Percentiles rank a stretch among this genome's conserved stretches.
These are phyloP conservation scores for Desmodesmus armatus DNA, from an alignment of 139 green algal species.

Conservation along the genomic window DNA sequence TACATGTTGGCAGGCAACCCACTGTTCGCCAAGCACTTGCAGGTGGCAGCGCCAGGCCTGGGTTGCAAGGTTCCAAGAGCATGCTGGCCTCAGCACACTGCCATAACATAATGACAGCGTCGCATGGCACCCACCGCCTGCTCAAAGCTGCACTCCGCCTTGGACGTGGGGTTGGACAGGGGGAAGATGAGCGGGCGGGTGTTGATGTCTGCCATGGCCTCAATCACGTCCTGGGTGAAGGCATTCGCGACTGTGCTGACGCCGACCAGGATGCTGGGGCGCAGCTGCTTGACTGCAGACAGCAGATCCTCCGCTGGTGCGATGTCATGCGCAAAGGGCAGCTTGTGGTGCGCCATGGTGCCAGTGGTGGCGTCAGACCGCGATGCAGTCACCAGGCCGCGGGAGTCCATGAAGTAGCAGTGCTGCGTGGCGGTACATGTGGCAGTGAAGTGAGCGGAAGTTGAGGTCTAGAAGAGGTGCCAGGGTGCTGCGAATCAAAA, in stretches of 20 bases:
- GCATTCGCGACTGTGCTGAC: constrained; percentile 59
- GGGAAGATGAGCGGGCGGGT: constrained; percentile 83
- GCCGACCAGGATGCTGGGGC: constrained; percentile 74
- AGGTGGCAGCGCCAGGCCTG: too few species aligned
- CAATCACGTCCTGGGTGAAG: constrained; percentile 69
- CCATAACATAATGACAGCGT: too few species aligned
- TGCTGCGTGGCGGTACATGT: too few species aligned
- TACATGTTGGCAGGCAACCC: too few species aligned
- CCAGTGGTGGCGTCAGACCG: not conserved
- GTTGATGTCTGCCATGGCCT: constrained; percentile 52
- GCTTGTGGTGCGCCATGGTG: constrained; percentile 29
- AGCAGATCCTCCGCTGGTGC: constrained; percentile 53
- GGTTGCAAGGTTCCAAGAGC: too few species aligned
- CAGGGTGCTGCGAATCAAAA: too few species aligned
- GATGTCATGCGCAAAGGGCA: constrained; percentile 79
- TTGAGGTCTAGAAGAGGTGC: too few species aligned
- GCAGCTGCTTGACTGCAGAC: constrained; percentile 48
- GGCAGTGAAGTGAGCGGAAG: too few species aligned
- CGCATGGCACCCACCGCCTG: constrained; percentile 51
- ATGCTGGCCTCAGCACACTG: too few species aligned
- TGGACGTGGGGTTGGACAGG: constrained; percentile 91
- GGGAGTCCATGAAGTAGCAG: constrained; percentile 70
- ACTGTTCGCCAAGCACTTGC: too few species aligned
- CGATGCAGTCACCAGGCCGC: constrained; percentile 20
- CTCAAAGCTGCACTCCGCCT: constrained; percentile 87